Conservation (phyloP, 441 rosid species). For the Capsella rubella region DNA sequence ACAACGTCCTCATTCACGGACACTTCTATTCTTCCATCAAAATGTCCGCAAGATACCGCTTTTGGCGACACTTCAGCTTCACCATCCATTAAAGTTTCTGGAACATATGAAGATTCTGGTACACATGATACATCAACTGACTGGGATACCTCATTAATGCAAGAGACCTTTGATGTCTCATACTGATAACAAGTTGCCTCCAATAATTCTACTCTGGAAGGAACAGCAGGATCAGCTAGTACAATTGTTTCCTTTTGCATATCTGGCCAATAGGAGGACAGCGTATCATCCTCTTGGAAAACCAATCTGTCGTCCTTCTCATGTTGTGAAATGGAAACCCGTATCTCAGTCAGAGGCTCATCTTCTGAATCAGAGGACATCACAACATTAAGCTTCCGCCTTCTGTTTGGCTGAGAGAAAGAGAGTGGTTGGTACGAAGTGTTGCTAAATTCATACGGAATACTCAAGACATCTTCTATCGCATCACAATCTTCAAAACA, state of each 20-base stretch:
- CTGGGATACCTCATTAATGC: slow-evolving; percentile 48
- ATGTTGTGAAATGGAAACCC: slow-evolving; percentile 42
- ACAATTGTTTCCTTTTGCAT: slow-evolving; percentile 45
- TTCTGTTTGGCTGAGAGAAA: slow-evolving; percentile 47
- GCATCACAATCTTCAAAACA: slow-evolving; percentile 58
- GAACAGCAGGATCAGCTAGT: slow-evolving; percentile 43
- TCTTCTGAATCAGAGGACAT: slow-evolving; percentile 92
- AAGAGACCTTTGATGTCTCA: slow-evolving; percentile 46
- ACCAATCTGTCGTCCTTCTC: slow-evolving; percentile 41
- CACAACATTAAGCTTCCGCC: slow-evolving; percentile 63
- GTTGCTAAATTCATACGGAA: slow-evolving; percentile 48
- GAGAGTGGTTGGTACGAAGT: slow-evolving; percentile 57
- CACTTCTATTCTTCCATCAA: slow-evolving; percentile 57
- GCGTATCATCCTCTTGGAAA: slow-evolving; percentile 41
- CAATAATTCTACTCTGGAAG: slow-evolving; percentile 42
- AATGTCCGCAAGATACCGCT: slow-evolving; percentile 50
- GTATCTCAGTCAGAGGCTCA: slow-evolving; percentile 47
- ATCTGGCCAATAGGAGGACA: slow-evolving; percentile 45
- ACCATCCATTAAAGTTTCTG: slow-evolving; percentile 72
- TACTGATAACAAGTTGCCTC: slow-evolving; percentile 49
- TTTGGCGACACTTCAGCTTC: slow-evolving; percentile 57
- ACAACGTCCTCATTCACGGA: slow-evolving; percentile 53
- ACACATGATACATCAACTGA: slow-evolving; percentile 78
- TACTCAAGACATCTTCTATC: slow-evolving; percentile 47
- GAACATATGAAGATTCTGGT: slow-evolving; percentile 89